phyloP scores from a whole-genome alignment of 2,329 filamentous ascomycete genomes.

The Colletotrichum destructivum region DNA sequence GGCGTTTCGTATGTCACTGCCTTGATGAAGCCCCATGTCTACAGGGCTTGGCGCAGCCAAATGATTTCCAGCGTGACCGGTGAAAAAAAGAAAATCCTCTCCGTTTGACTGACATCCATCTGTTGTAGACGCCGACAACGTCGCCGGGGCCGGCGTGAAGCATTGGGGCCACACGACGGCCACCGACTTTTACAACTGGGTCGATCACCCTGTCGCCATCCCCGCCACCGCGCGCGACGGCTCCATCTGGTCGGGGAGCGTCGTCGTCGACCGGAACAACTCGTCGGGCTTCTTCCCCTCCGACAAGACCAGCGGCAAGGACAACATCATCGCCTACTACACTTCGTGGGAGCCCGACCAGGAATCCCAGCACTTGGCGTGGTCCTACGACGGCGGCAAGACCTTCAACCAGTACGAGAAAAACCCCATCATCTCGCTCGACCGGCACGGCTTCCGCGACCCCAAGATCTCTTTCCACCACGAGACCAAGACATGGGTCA shows the following conservation, averaged over 20 bases:
- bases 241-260: constrained; percentile 68
- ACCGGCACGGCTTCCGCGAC: constrained; percentile 73
- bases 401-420: constrained; percentile 71
- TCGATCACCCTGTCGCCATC: constrained; percentile 75
- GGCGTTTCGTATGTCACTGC: not conserved
- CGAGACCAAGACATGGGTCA: constrained; percentile 65
- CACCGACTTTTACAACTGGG: constrained; percentile 74
- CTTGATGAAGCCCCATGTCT: constrained; percentile 8
- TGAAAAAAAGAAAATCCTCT: not conserved
- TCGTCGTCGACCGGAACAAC: constrained; percentile 74
- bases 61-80: not conserved
- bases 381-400: constrained; percentile 73
- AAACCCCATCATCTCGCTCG: constrained; percentile 73
- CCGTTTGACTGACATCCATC: not conserved
- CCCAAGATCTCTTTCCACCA: constrained; percentile 75
- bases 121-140: constrained; percentile 48
- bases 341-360: constrained; percentile 54
- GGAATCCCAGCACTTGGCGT: constrained; percentile 74
- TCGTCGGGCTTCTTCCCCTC: constrained; percentile 76
- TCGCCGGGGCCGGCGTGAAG: constrained; percentile 66
- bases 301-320: constrained; percentile 64
- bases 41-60: not conserved
- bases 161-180: constrained; percentile 79
- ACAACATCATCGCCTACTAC: constrained; percentile 67
- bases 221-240: constrained; percentile 61